Conservation (phyloP, 176 grass and related monocot genomes). For the Dactylis glomerata region DNA sequence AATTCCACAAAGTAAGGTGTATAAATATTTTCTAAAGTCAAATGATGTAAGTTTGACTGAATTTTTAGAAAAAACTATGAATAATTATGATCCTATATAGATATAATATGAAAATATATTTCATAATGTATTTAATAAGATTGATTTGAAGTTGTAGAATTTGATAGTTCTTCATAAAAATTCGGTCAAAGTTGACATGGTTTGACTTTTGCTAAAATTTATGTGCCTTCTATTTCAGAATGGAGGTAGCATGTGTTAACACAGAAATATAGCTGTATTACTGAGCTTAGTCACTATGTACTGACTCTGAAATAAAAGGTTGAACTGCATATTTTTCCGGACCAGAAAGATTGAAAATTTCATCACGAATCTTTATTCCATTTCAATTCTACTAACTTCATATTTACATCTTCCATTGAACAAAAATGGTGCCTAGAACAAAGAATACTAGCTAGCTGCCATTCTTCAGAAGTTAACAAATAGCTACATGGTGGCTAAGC, state of each 20-base stretch:
- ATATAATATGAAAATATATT: too few species aligned
- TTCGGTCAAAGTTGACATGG: neutral
- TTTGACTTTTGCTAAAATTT: too few species aligned
- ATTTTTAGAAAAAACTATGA: too few species aligned
- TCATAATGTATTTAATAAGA: too few species aligned
- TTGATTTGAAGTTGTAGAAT: too few species aligned
- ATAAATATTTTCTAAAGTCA: too few species aligned
- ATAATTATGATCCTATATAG: too few species aligned
- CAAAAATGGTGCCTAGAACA: neutral
- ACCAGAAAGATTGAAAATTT: neutral
- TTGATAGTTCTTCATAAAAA: too few species aligned
- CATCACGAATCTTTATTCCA: neutral
- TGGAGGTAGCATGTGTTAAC: neutral
- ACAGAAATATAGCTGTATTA: neutral
- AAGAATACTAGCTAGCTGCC: neutral
- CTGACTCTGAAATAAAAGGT: neutral
- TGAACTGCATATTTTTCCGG: neutral
- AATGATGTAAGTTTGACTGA: too few species aligned
- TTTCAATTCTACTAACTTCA: neutral
- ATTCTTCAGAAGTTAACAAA: conserved; percentile 24
- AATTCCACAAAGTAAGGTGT: too few species aligned
- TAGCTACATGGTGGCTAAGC: neutral
- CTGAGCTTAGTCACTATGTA: neutral
- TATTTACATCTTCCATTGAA: neutral
- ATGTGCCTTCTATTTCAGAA: too few species aligned